Evolutionary conservation across 2,329 filamentous ascomycete genomes (phyloP).

Genomic region (Penicillium griseofulvum): DNA sequence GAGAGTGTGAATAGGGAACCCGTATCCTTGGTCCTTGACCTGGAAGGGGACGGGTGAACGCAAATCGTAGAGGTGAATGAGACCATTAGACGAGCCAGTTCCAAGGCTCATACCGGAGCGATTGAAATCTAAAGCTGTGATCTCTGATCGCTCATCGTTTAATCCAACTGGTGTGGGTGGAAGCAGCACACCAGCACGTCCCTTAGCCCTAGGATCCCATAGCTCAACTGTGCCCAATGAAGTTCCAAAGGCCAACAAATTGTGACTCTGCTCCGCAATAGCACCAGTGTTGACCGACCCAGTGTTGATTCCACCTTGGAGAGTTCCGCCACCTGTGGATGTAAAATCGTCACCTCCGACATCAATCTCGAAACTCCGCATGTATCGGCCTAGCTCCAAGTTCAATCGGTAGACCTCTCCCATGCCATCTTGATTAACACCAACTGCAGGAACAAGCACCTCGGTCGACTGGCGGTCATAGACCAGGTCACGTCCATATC

Average conservation of each 20-base stretch:
- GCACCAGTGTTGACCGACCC: constrained; percentile 85
- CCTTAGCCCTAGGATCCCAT: constrained; percentile 86
- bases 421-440: constrained; percentile 77
- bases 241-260: constrained; percentile 88
- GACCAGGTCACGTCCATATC: constrained; percentile 85
- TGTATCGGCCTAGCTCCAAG: constrained; percentile 85
- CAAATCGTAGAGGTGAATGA: constrained; percentile 88
- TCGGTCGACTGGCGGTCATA: constrained; percentile 83
- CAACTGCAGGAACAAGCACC: constrained; percentile 81
- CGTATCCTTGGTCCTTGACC: constrained; percentile 94
- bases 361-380: constrained; percentile 89
- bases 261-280: constrained; percentile 84
- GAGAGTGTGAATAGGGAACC: constrained; percentile 85
- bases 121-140: constrained; percentile 86
- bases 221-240: constrained; percentile 95
- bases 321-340: constrained; percentile 64
- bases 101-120: constrained; percentile 79
- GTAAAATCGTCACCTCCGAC: constrained; percentile 77
- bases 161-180: constrained; percentile 47
- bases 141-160: constrained; percentile 53
- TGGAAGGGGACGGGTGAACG: constrained; percentile 81
- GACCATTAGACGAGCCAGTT: constrained; percentile 80
- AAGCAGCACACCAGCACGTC: constrained; percentile 73
- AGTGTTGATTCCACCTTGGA: constrained; percentile 83
- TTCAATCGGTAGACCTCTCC: constrained; percentile 94